A percentile compares a stretch with the other conserved stretches of the same genome.
Evolutionary conservation across 2,329 filamentous ascomycete species (phyloP).

Genomic region (Colletotrichum sp.): DNA sequence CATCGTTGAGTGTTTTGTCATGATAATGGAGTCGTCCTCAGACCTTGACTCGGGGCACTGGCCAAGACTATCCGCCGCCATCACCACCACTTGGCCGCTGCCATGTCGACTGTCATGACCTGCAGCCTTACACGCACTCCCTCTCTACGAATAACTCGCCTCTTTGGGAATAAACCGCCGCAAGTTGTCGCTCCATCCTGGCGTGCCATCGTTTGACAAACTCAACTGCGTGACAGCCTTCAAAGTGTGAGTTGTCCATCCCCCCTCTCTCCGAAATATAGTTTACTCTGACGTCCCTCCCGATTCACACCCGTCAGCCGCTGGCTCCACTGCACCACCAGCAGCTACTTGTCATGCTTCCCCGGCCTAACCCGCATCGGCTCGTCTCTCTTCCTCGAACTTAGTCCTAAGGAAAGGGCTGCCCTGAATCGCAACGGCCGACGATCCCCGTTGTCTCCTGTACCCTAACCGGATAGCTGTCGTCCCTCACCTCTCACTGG

Average conservation of each 20-base stretch:
- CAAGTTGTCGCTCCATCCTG: not conserved
- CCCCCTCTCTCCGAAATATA: not conserved
- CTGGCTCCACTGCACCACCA: not conserved
- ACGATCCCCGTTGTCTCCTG: slow-evolving; percentile 5
- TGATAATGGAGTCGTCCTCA: not conserved
- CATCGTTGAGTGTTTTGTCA: not conserved
- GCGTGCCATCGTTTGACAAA: not conserved
- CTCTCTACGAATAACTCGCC: not conserved
- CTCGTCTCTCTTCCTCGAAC: slow-evolving; percentile 9
- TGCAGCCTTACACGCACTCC: not conserved
- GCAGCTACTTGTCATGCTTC: slow-evolving; percentile 3
- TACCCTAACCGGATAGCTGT: not conserved
- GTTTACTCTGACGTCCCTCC: slow-evolving; percentile 2
- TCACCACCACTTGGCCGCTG: not conserved
- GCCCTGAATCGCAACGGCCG: slow-evolving; percentile 18
- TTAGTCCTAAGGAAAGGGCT: not conserved
- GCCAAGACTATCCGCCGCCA: not conserved
- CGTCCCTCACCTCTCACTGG: not conserved
- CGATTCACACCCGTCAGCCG: slow-evolving; percentile 7
- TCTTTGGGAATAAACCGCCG: not conserved
- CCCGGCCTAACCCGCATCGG: not conserved
- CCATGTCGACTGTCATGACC: not conserved
- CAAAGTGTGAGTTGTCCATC: not conserved
- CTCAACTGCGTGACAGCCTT: not conserved
- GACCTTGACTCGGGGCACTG: not conserved